Evolutionary conservation across 2,329 filamentous ascomycete genomes (phyloP).

Genomic region (Fusarium illudens): DNA sequence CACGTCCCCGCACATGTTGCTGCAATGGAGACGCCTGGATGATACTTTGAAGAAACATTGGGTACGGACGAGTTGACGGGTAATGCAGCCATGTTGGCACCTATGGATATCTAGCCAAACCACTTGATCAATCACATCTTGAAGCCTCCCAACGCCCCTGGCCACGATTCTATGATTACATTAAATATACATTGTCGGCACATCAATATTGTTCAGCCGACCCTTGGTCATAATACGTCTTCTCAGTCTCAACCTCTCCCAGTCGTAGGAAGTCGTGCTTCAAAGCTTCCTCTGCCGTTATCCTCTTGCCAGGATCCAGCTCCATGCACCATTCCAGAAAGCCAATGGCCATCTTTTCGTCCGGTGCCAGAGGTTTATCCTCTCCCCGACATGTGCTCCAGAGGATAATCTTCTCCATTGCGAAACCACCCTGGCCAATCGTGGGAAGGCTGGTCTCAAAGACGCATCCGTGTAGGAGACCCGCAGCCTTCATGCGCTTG

Average conservation of each 20-base stretch:
- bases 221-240: conserved; percentile 52
- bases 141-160: conserved; percentile 25
- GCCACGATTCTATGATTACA: conserved; percentile 30
- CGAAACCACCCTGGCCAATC: conserved; percentile 84
- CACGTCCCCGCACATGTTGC: neutral
- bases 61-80: conserved; percentile 9
- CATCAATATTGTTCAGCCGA: conserved; percentile 17
- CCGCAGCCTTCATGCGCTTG: conserved; percentile 82
- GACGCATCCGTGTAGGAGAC: conserved; percentile 85
- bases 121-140: conserved; percentile 18
- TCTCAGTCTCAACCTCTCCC: conserved; percentile 51
- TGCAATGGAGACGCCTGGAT: neutral
- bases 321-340: conserved; percentile 80
- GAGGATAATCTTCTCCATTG: conserved; percentile 90
- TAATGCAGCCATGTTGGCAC: conserved; percentile 24
- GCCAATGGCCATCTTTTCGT: conserved; percentile 76
- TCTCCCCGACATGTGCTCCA: conserved; percentile 88
- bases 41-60: neutral
- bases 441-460: conserved; percentile 95
- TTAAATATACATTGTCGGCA: conserved; percentile 22
- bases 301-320: conserved; percentile 75
- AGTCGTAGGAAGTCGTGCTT: conserved; percentile 71
- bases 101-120: conserved; percentile 31
- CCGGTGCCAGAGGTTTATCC: conserved; percentile 63
- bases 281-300: conserved; percentile 78